A percentile compares a stretch with the other conserved stretches of the same genome.
These are phyloP conservation scores for Talaromyces sp. DNA, from an alignment of 2,329 filamentous ascomycete genomes.

Conservation along the genomic window DNA sequence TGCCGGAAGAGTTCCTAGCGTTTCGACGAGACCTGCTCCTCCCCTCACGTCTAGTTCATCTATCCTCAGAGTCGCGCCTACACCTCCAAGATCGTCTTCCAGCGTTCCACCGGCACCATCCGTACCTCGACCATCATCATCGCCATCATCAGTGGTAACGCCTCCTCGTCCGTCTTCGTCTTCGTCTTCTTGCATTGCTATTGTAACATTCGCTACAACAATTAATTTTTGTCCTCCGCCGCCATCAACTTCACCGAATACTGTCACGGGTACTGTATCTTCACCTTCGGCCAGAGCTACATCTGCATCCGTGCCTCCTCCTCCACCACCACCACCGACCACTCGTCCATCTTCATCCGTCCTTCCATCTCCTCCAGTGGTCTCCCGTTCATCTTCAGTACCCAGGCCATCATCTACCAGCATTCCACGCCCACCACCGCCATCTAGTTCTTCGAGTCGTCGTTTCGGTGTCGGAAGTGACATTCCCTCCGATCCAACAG, in stretches of 20 bases:
- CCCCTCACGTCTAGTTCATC: background rate
- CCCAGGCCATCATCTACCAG: no score
- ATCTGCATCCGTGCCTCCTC: background rate
- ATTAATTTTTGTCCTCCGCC: slow-evolving; percentile 2
- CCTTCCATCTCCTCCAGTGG: background rate
- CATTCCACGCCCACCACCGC: background rate
- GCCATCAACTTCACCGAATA: background rate
- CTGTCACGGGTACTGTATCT: background rate
- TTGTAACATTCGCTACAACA: background rate
- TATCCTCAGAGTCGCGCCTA: background rate
- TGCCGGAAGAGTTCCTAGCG: background rate
- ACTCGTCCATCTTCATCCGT: background rate
- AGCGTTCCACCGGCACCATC: background rate
- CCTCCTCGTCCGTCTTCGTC: background rate
- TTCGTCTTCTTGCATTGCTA: background rate
- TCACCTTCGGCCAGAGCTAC: background rate
- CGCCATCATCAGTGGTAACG: background rate
- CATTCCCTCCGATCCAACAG: background rate
- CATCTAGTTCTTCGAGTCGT: background rate
- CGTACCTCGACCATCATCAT: background rate
- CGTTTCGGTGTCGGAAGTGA: background rate
- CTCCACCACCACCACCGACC: background rate
- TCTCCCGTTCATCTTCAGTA: no score
- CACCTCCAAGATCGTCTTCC: background rate
- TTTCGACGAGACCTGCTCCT: background rate